Percentiles rank a stretch among this genome's conserved stretches.
Conservation (phyloP, 805 yeast species). For the Schizosaccharomyces octosporus region DNA sequence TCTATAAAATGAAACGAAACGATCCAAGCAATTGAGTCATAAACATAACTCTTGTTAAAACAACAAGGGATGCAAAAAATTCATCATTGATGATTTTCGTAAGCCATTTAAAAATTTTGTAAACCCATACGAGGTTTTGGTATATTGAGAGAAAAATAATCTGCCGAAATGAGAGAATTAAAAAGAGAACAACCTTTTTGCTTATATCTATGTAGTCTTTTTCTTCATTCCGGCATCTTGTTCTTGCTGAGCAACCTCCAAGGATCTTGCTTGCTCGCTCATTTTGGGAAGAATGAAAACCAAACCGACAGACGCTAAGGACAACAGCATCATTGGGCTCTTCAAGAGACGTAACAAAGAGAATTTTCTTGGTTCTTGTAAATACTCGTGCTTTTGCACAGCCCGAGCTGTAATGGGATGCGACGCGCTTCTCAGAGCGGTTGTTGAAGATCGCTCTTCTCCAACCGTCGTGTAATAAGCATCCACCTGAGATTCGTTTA, state of each 20-base stretch:
- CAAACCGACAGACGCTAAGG: neutral
- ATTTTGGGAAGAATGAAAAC: neutral
- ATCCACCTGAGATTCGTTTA: neutral
- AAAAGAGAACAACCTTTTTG: too few species aligned
- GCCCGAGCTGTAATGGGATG: neutral
- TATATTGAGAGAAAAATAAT: too few species aligned
- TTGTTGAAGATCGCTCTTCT: neutral
- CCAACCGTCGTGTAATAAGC: neutral
- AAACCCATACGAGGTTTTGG: too few species aligned
- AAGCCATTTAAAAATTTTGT: too few species aligned
- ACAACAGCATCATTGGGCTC: neutral
- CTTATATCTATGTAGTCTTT: too few species aligned
- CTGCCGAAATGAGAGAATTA: too few species aligned
- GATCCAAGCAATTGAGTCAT: too few species aligned
- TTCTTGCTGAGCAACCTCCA: neutral
- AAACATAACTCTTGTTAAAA: too few species aligned
- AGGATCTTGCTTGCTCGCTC: neutral
- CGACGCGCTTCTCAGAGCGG: neutral
- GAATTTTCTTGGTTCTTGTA: neutral
- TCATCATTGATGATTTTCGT: too few species aligned
- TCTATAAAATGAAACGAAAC: too few species aligned
- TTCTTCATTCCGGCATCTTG: too few species aligned
- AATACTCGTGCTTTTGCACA: neutral
- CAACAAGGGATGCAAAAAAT: too few species aligned
- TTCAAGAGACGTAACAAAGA: neutral